Conservation (phyloP, 108 stramenopile species). For the Cyclostephanos tholiformis region DNA sequence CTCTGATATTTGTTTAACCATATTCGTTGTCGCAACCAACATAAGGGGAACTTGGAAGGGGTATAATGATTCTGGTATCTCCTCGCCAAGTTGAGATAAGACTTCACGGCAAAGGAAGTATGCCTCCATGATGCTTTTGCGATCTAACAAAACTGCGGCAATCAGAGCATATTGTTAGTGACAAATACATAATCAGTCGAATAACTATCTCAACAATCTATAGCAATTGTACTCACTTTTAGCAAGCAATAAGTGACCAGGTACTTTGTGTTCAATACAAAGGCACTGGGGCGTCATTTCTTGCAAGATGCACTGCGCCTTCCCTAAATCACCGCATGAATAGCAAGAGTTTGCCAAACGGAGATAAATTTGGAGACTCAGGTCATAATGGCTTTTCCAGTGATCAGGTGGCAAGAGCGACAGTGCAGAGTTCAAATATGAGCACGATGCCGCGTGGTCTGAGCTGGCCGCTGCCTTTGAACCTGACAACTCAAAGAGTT, state of each 20-base stretch:
- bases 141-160: background rate
- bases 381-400: no score
- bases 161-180: background rate
- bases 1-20: conserved; percentile 5
- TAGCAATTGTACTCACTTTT: conserved; percentile 1
- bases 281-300: background rate
- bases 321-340: no score
- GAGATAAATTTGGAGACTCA: no score
- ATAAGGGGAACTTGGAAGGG: background rate
- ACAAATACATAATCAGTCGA: no score
- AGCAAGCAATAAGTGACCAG: conserved; percentile 10
- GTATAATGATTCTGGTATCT: background rate
- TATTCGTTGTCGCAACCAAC: background rate
- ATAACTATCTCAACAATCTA: background rate
- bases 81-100: no score
- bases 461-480: no score
- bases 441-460: no score
- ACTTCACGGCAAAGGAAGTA: conserved; percentile 1
- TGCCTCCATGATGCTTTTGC: background rate
- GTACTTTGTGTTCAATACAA: conserved; percentile 21
- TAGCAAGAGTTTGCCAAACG: no score
- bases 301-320: conserved; percentile 11
- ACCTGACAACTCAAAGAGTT: no score
- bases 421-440: no score
- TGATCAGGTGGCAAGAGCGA: no score